Conservation (phyloP, 768 basidiomycete species). For the Serendipita indica region DNA sequence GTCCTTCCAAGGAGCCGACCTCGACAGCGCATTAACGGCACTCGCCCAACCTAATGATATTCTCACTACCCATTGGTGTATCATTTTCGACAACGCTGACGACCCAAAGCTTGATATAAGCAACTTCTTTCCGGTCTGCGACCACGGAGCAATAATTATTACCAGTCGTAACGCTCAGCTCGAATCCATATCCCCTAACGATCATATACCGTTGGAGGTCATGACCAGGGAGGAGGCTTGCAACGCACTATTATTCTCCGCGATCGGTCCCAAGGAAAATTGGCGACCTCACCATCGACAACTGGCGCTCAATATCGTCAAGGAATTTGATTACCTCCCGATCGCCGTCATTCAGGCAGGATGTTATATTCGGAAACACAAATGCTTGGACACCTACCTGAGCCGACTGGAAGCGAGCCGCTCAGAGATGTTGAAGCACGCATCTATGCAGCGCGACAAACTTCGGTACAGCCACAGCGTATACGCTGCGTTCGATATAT, state of each 20-base stretch:
- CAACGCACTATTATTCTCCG: not conserved
- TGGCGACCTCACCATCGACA: not conserved
- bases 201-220: not conserved
- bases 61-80: not conserved
- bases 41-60: not conserved
- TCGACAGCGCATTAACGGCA: not conserved
- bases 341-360: not conserved
- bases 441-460: not conserved
- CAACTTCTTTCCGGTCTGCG: not conserved
- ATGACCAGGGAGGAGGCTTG: not conserved
- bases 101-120: not conserved
- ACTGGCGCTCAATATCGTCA: not conserved
- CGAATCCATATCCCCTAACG: not conserved
- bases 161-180: not conserved
- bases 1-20: not conserved
- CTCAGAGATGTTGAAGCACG: not conserved
- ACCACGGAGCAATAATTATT: not conserved
- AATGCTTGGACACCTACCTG: not conserved
- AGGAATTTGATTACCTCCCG: not conserved
- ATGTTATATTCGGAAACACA: not conserved
- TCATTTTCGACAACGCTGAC: not conserved
- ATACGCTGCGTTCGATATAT: not conserved
- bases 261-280: not conserved
- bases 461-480: not conserved
- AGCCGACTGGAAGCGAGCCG: not conserved